A percentile compares a stretch with the other conserved stretches of the same genome.
Conservation (phyloP, 768 basidiomycete genomes). For the Peribolospora baueri region DNA sequence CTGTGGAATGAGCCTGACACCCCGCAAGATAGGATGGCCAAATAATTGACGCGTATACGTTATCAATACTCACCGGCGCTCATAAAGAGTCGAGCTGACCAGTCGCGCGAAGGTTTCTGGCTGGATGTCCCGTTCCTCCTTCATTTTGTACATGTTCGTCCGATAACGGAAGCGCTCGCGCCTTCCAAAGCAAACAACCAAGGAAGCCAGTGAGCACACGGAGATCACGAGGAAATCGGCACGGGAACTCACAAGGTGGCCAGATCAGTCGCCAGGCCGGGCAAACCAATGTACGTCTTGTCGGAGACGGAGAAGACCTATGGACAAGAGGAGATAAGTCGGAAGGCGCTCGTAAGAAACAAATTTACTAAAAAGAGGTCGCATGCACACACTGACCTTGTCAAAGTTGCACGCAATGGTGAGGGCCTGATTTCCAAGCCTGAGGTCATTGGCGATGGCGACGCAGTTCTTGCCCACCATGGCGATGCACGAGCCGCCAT, state of each 20-base stretch:
- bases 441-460: conserved; percentile 84
- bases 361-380: no score
- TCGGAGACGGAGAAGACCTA: conserved; percentile 89
- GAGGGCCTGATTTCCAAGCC: conserved; percentile 66
- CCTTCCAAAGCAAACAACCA: conserved; percentile 22
- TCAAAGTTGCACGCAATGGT: conserved; percentile 80
- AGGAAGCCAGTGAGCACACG: neutral
- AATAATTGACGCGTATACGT: neutral
- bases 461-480: conserved; percentile 99
- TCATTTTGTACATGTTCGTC: conserved; percentile 98
- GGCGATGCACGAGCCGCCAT: conserved; percentile 96
- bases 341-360: neutral
- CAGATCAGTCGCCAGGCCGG: conserved; percentile 83
- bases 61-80: conserved; percentile 32
- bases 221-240: neutral
- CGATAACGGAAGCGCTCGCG: conserved; percentile 76
- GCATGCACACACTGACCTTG: conserved; percentile 33
- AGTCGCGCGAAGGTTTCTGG: conserved; percentile 91
- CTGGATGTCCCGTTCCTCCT: conserved; percentile 89
- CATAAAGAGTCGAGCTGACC: conserved; percentile 83
- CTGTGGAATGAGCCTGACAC: no score
- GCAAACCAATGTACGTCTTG: conserved; percentile 67
- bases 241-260: conserved; percentile 42
- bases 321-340: neutral
- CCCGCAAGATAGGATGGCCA: neutral